Conservation (phyloP, 371 early-diverging fungal genomes). For the Apophysomyces sp. region DNA sequence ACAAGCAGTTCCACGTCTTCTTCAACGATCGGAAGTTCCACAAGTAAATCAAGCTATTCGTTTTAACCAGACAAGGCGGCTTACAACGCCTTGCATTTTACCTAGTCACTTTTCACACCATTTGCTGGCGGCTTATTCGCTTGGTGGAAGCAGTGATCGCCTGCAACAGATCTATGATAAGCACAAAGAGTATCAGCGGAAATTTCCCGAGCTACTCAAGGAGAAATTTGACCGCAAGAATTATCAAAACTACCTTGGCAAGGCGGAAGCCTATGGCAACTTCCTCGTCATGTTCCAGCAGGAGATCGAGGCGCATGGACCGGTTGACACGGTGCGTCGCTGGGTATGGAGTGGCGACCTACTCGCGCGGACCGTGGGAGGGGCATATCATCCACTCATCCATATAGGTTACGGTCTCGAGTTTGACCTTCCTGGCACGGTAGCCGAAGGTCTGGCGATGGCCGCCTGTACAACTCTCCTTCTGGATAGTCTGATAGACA, state of each 20-base stretch:
- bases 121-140: conserved; percentile 52
- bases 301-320: conserved; percentile 46
- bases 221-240: conserved; percentile 36
- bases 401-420: conserved; percentile 68
- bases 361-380: conserved; percentile 44
- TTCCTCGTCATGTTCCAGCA: conserved; percentile 45
- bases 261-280: conserved; percentile 45
- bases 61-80: no score
- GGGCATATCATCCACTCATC: conserved; percentile 62
- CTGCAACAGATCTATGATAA: conserved; percentile 51
- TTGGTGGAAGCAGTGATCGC: conserved; percentile 51
- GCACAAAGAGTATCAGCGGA: conserved; percentile 38
- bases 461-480: conserved; percentile 30
- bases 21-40: conserved; percentile 47
- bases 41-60: conserved; percentile 27
- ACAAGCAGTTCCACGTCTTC: conserved; percentile 38
- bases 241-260: conserved; percentile 35
- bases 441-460: conserved; percentile 62
- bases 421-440: conserved; percentile 53
- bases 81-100: background rate
- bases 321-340: conserved; percentile 42
- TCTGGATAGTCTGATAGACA: conserved; percentile 16
- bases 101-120: conserved; percentile 56
- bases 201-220: conserved; percentile 23
- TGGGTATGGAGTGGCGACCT: conserved; percentile 49